Percentiles rank a stretch among this genome's conserved stretches.
phyloP scores from a whole-genome alignment of 805 yeast species.

The Saturnispora dispora region DNA sequence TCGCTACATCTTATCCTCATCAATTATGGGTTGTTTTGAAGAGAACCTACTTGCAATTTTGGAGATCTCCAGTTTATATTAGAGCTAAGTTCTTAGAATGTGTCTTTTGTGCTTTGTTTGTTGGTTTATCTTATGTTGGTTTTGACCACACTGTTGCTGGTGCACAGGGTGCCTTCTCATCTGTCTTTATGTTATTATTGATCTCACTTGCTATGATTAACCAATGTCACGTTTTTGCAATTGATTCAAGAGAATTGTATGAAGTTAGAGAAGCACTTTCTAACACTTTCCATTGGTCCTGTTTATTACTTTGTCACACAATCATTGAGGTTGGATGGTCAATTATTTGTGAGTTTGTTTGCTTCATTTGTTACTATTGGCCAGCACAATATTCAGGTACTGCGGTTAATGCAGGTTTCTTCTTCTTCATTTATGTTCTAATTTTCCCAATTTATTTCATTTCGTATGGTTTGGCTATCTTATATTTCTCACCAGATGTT shows the following conservation, averaged over 20 bases:
- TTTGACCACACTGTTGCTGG: constrained; percentile 44
- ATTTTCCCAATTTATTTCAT: constrained; percentile 39
- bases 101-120: constrained; percentile 36
- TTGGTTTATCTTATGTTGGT: constrained; percentile 53
- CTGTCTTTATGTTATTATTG: constrained; percentile 48
- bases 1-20: constrained; percentile 38
- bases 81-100: constrained; percentile 41
- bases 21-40: constrained; percentile 30
- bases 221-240: constrained; percentile 54
- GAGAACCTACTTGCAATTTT: constrained; percentile 35
- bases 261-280: constrained; percentile 64
- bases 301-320: constrained; percentile 44
- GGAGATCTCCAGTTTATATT: constrained; percentile 44
- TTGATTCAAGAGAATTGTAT: constrained; percentile 47
- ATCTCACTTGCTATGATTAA: constrained; percentile 53
- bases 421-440: constrained; percentile 26
- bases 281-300: constrained; percentile 65
- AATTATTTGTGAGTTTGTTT: constrained; percentile 38
- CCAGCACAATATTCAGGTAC: constrained; percentile 30
- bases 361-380: constrained; percentile 32
- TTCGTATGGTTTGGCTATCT: constrained; percentile 45
- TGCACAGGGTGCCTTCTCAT: constrained; percentile 45
- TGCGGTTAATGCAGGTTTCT: constrained; percentile 40
- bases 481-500: constrained; percentile 55
- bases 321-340: constrained; percentile 55